Percentiles rank a stretch among this genome's conserved stretches.
Evolutionary conservation across 441 rosid species (phyloP).

Genomic region (Macaranga tanarius): DNA sequence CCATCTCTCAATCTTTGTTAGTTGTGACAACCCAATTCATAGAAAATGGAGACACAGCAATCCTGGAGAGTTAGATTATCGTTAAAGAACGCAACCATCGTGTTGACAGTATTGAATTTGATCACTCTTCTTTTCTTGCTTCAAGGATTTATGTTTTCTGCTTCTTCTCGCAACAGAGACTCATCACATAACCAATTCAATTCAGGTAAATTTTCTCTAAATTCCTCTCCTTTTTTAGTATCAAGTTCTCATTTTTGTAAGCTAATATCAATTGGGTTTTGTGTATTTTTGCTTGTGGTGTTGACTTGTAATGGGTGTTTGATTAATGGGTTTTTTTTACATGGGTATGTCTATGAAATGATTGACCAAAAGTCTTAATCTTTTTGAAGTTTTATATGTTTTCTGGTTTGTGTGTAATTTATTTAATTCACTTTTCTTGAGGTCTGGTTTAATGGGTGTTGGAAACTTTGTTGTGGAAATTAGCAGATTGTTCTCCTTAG

Average conservation of each 20-base stretch:
- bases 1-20: neutral
- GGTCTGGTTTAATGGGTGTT: neutral
- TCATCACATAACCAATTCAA: conserved; percentile 45
- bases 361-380: neutral
- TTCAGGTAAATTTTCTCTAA: conserved; percentile 32
- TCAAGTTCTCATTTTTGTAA: neutral
- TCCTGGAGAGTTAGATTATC: conserved; percentile 68
- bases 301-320: neutral
- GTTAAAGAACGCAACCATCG: conserved; percentile 74
- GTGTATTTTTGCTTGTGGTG: neutral
- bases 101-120: conserved; percentile 54
- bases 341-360: neutral
- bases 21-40: neutral
- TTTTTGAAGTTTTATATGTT: neutral
- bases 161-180: conserved; percentile 33
- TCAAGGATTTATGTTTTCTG: conserved; percentile 47
- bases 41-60: conserved; percentile 52
- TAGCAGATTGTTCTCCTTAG: neutral
- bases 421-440: neutral
- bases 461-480: neutral
- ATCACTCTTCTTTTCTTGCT: conserved; percentile 59
- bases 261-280: conserved; percentile 6
- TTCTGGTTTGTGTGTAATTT: neutral
- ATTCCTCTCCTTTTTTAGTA: conserved; percentile 14
- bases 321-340: neutral